Percentiles rank a stretch among this genome's conserved stretches.
phyloP scores from a whole-genome alignment of 2,329 filamentous ascomycete genomes.

The Aspergillus oerlinghausenensis region DNA sequence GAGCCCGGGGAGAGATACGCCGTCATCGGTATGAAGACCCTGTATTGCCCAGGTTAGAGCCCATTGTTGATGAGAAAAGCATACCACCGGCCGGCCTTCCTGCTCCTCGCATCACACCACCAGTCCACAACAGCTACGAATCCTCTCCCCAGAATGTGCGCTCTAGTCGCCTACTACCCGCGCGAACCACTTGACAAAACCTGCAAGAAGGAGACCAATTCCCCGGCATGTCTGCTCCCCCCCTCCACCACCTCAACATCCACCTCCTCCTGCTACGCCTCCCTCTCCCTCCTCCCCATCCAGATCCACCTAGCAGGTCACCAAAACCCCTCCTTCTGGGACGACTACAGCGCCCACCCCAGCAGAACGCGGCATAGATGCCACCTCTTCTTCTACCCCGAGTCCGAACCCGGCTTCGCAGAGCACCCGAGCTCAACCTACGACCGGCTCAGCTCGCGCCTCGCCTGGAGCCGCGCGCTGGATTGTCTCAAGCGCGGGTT shows the following conservation, averaged over 20 bases:
- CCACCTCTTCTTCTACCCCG: slow-evolving; percentile 49
- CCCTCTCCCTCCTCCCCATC: slow-evolving; percentile 37
- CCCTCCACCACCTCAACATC: slow-evolving; percentile 27
- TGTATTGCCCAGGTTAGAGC: neutral
- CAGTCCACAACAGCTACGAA: slow-evolving; percentile 45
- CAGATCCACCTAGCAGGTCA: slow-evolving; percentile 53
- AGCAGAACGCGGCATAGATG: slow-evolving; percentile 29
- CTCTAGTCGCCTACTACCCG: slow-evolving; percentile 57
- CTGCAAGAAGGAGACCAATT: neutral
- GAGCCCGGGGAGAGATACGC: slow-evolving; percentile 55
- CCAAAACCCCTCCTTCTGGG: slow-evolving; percentile 33
- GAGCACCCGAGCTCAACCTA: slow-evolving; percentile 61
- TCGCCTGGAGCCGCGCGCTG: slow-evolving; percentile 64
- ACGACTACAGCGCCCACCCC: slow-evolving; percentile 21
- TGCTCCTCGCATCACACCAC: slow-evolving; percentile 46
- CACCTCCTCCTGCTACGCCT: slow-evolving; percentile 19
- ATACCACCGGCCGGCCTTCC: slow-evolving; percentile 54
- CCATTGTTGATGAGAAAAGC: slow-evolving; percentile 35
- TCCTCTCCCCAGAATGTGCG: slow-evolving; percentile 53
- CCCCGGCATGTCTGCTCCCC: slow-evolving; percentile 31
- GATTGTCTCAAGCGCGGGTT: slow-evolving; percentile 57
- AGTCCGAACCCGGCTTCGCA: slow-evolving; percentile 59
- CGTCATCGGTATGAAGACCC: slow-evolving; percentile 48
- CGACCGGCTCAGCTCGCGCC: slow-evolving; percentile 54
- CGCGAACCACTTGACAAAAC: slow-evolving; percentile 2